Evolutionary conservation across 352 stramenopile genomes (phyloP).

Genomic region (Phytopythium montanum): DNA sequence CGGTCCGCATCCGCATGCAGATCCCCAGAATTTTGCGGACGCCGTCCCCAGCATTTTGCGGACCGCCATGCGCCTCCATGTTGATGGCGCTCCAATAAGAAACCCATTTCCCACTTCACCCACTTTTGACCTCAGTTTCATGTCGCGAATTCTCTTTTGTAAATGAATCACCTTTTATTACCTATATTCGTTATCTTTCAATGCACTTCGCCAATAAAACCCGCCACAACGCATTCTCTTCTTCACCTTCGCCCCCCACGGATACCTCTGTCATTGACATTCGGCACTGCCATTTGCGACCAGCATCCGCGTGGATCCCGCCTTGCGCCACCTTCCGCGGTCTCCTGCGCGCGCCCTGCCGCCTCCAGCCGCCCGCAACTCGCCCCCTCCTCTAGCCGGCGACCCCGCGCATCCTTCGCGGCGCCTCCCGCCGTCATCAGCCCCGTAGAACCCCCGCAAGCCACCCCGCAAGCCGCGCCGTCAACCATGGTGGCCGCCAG

Average conservation of each 20-base stretch:
- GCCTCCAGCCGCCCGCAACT: no score
- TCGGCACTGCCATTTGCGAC: background rate
- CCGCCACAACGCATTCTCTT: background rate
- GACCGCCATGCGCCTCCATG: no score
- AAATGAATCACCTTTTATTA: background rate
- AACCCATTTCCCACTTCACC: no score
- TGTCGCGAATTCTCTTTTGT: background rate
- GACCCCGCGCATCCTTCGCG: background rate
- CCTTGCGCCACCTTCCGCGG: background rate
- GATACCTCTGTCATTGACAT: background rate
- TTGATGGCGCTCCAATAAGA: no score
- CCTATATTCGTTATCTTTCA: background rate
- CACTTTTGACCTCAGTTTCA: no score
- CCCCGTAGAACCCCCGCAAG: background rate
- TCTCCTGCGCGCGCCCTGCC: background rate
- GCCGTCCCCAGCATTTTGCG: no score
- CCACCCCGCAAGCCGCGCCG: background rate
- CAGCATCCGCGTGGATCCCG: background rate
- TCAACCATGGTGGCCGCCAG: constrained; percentile 77
- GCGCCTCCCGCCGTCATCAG: background rate
- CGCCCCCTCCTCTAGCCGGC: no score
- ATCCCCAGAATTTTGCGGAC: no score
- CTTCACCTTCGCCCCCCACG: background rate
- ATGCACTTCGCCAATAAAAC: background rate
- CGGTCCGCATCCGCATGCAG: background rate